Conservation (phyloP, 352 stramenopile genomes). For the Phytophthora pinifolia region DNA sequence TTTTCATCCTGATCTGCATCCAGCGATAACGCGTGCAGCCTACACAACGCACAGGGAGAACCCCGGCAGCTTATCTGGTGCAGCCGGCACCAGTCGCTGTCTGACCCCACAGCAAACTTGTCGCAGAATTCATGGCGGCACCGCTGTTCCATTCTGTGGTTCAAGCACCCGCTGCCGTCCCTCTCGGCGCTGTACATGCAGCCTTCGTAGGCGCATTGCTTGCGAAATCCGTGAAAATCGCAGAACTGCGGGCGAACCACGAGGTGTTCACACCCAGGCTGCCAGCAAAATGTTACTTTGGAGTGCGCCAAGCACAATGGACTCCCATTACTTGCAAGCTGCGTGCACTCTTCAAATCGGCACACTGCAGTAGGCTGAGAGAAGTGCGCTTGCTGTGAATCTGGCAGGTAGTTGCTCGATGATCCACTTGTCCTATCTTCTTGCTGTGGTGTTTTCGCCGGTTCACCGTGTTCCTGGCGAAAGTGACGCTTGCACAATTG, state of each 20-base stretch:
- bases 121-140: constrained; percentile 65
- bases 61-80: constrained; percentile 55
- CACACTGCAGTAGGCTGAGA: constrained; percentile 20
- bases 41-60: constrained; percentile 56
- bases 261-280: constrained; percentile 61
- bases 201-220: constrained; percentile 59
- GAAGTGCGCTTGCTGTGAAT: constrained; percentile 5
- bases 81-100: constrained; percentile 41
- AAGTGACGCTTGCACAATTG: constrained; percentile 71
- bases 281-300: constrained; percentile 60
- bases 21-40: constrained; percentile 30
- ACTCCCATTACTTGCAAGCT: constrained; percentile 22
- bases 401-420: constrained; percentile 2
- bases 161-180: constrained; percentile 42
- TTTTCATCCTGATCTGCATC: constrained; percentile 24
- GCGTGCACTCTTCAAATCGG: constrained; percentile 45
- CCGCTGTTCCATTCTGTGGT: constrained; percentile 41
- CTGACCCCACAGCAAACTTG: constrained; percentile 50
- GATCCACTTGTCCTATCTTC: constrained; percentile 6
- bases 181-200: constrained; percentile 42
- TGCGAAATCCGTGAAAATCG: constrained; percentile 49
- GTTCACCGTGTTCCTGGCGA: constrained; percentile 35
- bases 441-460: constrained; percentile 15
- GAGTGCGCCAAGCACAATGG: constrained; percentile 51
- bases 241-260: constrained; percentile 57